Evolutionary conservation across 2,329 filamentous ascomycete species (phyloP), one percentile per base, ranked within the genome.

Genomic region (Claviceps spartinae): DNA sequence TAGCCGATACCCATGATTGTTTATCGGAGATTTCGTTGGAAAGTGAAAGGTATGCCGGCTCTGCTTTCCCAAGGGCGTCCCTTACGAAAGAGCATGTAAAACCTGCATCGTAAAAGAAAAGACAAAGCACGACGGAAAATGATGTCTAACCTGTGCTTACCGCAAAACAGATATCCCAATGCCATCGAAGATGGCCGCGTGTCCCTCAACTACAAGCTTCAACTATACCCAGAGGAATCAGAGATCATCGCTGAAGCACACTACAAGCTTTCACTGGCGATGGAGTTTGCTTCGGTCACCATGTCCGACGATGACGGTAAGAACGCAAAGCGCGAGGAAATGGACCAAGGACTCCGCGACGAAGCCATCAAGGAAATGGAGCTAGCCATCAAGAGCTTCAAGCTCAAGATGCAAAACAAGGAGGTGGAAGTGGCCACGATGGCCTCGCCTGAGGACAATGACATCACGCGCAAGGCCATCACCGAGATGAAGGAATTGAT

Each of bases 21-120:
- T 85, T 97, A 56, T 87, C 90, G 9, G 93, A 98, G 69, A 96
- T 98, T 56, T 94, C 86, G n/a, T 75, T 98, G 30, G 93, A 98
- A 71, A 95, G 93, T 59, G 93, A 97, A 69, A 83, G 86, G 72
- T 82, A 70, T 16, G 5, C 8, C 14, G 4, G 2, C 40, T n/a
- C 20, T 40, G 3, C 49, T 34, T 8, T 34, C 9, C 30, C 30
- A 34, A 11, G 30, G 3, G 9, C 30, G 30, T 34, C 11, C 8
- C 14, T 20, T 20, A 30, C 9, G 2, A 18, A 14, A 24, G 20
- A 44, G 40, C 30, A n/a, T 22, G 9, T 26, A 44, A 7, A 49
- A 52, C 30, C 30, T 30, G 7, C 11, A 36, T 18, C 11, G 5
- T 9, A 5, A 46, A 46, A 8, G n/a, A n/a, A 30, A 46, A 8